Base-by-base conservation (phyloP, 768 basidiomycete species). In the Artomyces pyxidatus region DNA sequence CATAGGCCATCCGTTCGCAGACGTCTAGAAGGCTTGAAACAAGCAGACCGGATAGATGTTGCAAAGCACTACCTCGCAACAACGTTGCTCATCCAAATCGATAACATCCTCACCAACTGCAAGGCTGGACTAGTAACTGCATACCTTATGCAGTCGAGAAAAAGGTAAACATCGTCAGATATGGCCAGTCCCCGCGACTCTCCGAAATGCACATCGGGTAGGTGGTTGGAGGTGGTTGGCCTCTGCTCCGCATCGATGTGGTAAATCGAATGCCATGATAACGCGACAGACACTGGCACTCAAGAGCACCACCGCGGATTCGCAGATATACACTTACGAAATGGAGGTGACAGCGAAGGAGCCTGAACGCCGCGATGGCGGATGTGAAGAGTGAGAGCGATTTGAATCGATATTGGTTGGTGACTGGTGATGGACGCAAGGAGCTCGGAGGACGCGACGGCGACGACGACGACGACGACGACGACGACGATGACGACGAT, bases 381-480 rank as follows among this genome's bases (percentile, higher is more conserved):
- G 63, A 71, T 61, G 65, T 80, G 59, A 68, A 66, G 35, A 68
- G 55, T 59, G 65, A 66, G 19, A 64, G 22, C 21, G 59, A 59
- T 85, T 88, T 88, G 48, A 93, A 83, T 87, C 68, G 83, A 91
- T n/a, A 87, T 88, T 58, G 90, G 89, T 63, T 91, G 87, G 50
- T 90, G 75, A 8, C 85, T 83, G 0, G 87, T 89, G 66, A 91
- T 86, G 4, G 81, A 81, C 1, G 85, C 85, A 42, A 88, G 73
- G 61, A 91, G 88, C 68, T 90, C 87, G 59, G 76, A 78, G 44
- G 69, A 52, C 37, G 82, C 83, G 56, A 86, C 73, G 41, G 86
- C 66, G 37, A 85, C 63, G 61, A n/a, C n/a, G n/a, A n/a, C n/a
- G n/a, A n/a, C n/a, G n/a, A n/a, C n/a, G n/a, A n/a, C n/a, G n/a